Percentiles rank a stretch among this genome's conserved stretches.
phyloP scores from a whole-genome alignment of 345 rosid species.

The Eucalyptus polyanthemos region DNA sequence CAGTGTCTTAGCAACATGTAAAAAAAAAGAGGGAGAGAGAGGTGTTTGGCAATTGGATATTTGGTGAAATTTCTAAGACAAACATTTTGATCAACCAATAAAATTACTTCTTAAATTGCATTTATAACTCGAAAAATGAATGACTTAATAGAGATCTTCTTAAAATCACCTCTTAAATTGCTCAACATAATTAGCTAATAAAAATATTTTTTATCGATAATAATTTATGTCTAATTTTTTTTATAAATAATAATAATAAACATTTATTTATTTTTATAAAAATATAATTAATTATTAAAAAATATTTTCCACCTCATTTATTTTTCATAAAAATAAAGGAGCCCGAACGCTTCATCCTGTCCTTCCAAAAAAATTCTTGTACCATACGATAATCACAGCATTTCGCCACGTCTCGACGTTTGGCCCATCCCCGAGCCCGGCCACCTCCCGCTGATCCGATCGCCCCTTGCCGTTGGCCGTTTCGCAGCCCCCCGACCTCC shows the following conservation, averaged over 20 bases:
- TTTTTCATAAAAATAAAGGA: background rate
- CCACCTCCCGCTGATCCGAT: background rate
- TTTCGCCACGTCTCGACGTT: background rate
- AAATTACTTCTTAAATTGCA: too few species aligned
- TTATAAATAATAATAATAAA: too few species aligned
- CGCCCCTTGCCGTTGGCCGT: background rate
- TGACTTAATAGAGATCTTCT: accelerated
- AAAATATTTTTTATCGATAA: too few species aligned
- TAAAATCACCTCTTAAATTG: accelerated
- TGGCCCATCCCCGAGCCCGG: background rate
- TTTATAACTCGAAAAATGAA: too few species aligned
- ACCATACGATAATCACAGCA: background rate
- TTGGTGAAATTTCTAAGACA: background rate
- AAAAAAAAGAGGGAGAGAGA: background rate
- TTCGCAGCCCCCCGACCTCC: background rate
- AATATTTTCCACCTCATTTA: too few species aligned
- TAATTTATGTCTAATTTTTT: too few species aligned
- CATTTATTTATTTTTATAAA: too few species aligned
- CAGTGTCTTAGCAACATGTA: accelerated
- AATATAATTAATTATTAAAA: too few species aligned
- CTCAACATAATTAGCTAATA: accelerated
- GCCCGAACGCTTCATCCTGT: background rate
- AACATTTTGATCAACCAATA: accelerated
- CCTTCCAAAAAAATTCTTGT: background rate
- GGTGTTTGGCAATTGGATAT: background rate